Conservation (phyloP, 2,329 filamentous ascomycete genomes). For the Periconia sp. region DNA sequence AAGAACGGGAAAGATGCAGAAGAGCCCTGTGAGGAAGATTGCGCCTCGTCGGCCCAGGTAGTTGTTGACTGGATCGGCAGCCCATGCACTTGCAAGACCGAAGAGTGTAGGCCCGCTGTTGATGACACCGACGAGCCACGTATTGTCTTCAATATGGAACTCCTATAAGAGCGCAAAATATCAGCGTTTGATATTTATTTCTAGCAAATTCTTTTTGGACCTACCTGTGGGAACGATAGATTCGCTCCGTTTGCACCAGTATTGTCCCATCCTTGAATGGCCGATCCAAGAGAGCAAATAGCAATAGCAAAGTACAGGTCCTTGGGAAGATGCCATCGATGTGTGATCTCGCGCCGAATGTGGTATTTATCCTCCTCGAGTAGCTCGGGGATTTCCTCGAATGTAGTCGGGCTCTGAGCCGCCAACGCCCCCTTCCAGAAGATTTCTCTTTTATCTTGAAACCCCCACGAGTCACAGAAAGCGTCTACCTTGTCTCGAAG, state of each 20-base stretch:
- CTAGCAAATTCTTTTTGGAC: too few relatives aligned
- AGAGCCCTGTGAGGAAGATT: conserved; percentile 35
- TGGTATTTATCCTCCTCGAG: conserved; percentile 22
- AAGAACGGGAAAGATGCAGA: conserved; percentile 23
- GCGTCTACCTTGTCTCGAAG: conserved; percentile 10
- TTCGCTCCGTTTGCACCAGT: conserved; percentile 61
- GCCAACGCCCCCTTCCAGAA: conserved; percentile 54
- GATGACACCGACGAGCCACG: conserved; percentile 33
- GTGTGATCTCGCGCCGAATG: conserved; percentile 46
- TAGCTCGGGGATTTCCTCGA: conserved; percentile 20
- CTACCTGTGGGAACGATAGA: conserved; percentile 60
- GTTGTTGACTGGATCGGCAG: conserved; percentile 35
- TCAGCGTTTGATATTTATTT: too few relatives aligned
- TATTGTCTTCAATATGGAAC: conserved; percentile 55
- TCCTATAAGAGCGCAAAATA: conserved; percentile 10
- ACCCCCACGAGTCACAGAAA: conserved; percentile 11
- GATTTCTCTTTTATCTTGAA: conserved; percentile 7
- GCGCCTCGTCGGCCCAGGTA: conserved; percentile 35
- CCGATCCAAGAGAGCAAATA: conserved; percentile 70
- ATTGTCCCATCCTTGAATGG: conserved; percentile 69
- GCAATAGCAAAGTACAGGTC: conserved; percentile 69
- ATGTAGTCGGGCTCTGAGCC: conserved; percentile 45
- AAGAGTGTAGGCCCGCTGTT: conserved; percentile 21
- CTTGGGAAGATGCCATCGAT: conserved; percentile 64
- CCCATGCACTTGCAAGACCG: conserved; percentile 23